Conservation (phyloP, 106 monocot genomes). For the Chionographis japonica region DNA sequence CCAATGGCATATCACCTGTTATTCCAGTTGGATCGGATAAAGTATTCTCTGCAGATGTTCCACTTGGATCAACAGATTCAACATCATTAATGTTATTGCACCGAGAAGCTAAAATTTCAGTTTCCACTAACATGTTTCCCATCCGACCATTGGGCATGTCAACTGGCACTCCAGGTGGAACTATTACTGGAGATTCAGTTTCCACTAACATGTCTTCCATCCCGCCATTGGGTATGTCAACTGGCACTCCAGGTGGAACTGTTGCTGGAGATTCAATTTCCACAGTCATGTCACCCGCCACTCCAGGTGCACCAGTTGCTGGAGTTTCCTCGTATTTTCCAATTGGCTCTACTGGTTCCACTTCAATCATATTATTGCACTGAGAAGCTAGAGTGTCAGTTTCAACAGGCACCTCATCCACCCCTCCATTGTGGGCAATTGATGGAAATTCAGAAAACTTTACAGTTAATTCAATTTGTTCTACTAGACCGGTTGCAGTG, state of each 20-base stretch:
- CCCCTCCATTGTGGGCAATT: not conserved
- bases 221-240: not conserved
- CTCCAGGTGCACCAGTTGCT: not conserved
- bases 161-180: not conserved
- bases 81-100: no score
- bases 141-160: not conserved
- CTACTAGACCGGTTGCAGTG: not conserved
- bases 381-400: constrained; percentile 1
- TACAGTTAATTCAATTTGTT: constrained; percentile 5
- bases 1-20: not conserved
- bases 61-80: no score
- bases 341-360: not conserved
- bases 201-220: no score
- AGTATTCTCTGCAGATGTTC: no score
- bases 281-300: no score
- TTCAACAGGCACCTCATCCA: constrained; percentile 2
- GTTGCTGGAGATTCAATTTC: not conserved
- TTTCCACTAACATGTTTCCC: no score
- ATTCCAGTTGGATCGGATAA: no score
- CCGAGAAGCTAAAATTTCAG: no score
- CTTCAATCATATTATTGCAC: not conserved
- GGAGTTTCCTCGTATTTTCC: not conserved
- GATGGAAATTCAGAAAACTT: constrained; percentile 9
- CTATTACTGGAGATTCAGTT: not conserved
- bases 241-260: not conserved